These are phyloP conservation scores for Chaetothyriales sp. DNA, from an alignment of 2,329 filamentous ascomycete genomes.

Conservation along the genomic window DNA sequence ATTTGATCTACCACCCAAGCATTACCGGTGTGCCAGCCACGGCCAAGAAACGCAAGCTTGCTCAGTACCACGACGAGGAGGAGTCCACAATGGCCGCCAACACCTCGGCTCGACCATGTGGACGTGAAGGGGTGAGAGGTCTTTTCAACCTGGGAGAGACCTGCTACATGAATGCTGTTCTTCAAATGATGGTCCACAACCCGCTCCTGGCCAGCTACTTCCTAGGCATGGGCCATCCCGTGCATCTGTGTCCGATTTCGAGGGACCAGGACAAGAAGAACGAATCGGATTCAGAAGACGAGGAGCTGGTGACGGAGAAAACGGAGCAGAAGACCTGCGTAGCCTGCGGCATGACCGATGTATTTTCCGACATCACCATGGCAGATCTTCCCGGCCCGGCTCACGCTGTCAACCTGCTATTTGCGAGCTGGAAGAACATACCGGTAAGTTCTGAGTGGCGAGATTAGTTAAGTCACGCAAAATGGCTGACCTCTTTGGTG, in stretches of 20 bases:
- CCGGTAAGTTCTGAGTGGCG: slow-evolving; percentile 35
- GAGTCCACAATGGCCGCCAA: slow-evolving; percentile 27
- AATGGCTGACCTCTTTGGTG: not conserved
- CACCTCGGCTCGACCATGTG: slow-evolving; percentile 50
- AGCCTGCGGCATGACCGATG: slow-evolving; percentile 46
- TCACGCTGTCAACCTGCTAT: slow-evolving; percentile 74
- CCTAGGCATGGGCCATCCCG: slow-evolving; percentile 75
- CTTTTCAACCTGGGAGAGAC: slow-evolving; percentile 98
- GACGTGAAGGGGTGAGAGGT: slow-evolving; percentile 73
- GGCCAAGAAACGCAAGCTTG: slow-evolving; percentile 24
- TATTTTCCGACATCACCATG: slow-evolving; percentile 50
- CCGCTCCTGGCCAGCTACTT: slow-evolving; percentile 84
- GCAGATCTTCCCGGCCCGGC: slow-evolving; percentile 63
- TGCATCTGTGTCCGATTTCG: slow-evolving; percentile 50
- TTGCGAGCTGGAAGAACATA: slow-evolving; percentile 79
- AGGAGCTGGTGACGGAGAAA: slow-evolving; percentile 11
- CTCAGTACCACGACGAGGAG: slow-evolving; percentile 41
- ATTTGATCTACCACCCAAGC: slow-evolving; percentile 15
- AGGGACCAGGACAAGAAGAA: slow-evolving; percentile 17
- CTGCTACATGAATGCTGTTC: slow-evolving; percentile 92
- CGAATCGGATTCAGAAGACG: slow-evolving; percentile 16
- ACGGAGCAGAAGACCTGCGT: slow-evolving; percentile 33
- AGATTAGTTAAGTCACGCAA: not conserved
- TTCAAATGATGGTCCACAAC: slow-evolving; percentile 88
- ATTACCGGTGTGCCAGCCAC: slow-evolving; percentile 5